Conservation (phyloP, 2,329 filamentous ascomycete genomes). For the Blastomyces emzantsi region DNA sequence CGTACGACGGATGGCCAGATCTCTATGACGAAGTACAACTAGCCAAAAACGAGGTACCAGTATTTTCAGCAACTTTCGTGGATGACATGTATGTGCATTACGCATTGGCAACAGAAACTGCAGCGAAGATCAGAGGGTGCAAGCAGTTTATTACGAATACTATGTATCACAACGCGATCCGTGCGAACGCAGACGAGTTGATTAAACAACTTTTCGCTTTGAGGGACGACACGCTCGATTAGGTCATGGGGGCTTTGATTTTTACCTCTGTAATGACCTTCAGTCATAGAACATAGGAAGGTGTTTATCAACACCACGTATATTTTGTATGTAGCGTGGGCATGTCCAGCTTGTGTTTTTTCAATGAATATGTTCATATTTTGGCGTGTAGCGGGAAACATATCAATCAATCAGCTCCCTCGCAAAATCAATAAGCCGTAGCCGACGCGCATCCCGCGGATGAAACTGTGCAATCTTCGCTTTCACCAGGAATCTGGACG, state of each 20-base stretch:
- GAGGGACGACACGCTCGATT: slow-evolving; percentile 60
- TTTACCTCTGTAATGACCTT: not conserved
- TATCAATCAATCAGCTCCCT: slow-evolving; percentile 15
- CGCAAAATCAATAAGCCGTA: slow-evolving; percentile 47
- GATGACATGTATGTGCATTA: slow-evolving; percentile 93
- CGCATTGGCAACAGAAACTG: slow-evolving; percentile 63
- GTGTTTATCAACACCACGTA: not conserved
- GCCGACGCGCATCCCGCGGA: slow-evolving; percentile 44
- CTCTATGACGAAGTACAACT: slow-evolving; percentile 70
- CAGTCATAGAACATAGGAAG: not conserved
- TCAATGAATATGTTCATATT: not conserved
- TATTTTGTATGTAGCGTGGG: not conserved
- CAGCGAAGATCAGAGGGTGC: slow-evolving; percentile 61
- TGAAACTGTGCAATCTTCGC: slow-evolving; percentile 50
- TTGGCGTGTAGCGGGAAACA: not conserved
- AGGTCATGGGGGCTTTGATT: slow-evolving; percentile 12
- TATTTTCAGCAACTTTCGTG: slow-evolving; percentile 74
- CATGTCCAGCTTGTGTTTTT: not conserved
- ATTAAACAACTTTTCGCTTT: slow-evolving; percentile 66
- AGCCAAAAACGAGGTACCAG: slow-evolving; percentile 66
- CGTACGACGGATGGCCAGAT: slow-evolving; percentile 58
- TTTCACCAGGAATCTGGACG: slow-evolving; percentile 45
- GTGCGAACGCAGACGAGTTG: slow-evolving; percentile 65
- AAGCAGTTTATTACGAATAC: slow-evolving; percentile 79
- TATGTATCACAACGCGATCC: slow-evolving; percentile 78